Percentiles rank a stretch among this genome's conserved stretches.
phyloP scores from a whole-genome alignment of 306 rosid genomes.

The Cicer judaicum region DNA sequence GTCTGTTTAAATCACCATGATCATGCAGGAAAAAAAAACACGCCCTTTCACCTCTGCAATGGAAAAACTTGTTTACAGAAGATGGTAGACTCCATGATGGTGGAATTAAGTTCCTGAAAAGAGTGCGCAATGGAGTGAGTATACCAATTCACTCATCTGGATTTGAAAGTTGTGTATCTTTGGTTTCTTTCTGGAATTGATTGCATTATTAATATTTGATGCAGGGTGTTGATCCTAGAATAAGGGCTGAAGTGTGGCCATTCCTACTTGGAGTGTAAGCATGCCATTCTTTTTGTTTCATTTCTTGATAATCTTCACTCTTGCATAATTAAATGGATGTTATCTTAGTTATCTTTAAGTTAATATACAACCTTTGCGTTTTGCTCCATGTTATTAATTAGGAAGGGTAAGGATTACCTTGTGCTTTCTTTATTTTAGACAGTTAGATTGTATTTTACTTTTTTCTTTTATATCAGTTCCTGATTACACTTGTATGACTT shows the following conservation, averaged over 20 bases:
- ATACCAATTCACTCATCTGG: slow-evolving; percentile 26
- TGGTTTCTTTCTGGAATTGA: slow-evolving; percentile 41
- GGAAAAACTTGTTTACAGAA: slow-evolving; percentile 76
- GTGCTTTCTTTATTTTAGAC: slow-evolving; percentile 15
- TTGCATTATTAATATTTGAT: slow-evolving; percentile 44
- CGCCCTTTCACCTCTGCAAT: slow-evolving; percentile 75
- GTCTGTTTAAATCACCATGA: slow-evolving; percentile 81
- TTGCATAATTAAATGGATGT: slow-evolving; percentile 28
- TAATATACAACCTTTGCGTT: slow-evolving; percentile 15
- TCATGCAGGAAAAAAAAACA: slow-evolving; percentile 91
- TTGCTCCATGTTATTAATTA: slow-evolving; percentile 24
- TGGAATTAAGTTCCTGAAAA: slow-evolving; percentile 86
- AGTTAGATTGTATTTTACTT: background rate
- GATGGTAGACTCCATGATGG: slow-evolving; percentile 92
- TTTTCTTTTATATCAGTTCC: slow-evolving; percentile 39
- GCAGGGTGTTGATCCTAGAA: slow-evolving; percentile 93
- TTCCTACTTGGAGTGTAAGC: slow-evolving; percentile 99
- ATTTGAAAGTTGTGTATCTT: slow-evolving; percentile 4
- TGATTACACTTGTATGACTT: slow-evolving; percentile 44
- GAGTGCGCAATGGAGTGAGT: slow-evolving; percentile 98
- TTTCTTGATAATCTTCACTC: slow-evolving; percentile 18
- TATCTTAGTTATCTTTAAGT: slow-evolving; percentile 19
- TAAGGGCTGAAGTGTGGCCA: slow-evolving; percentile 97
- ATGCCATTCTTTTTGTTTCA: slow-evolving; percentile 38
- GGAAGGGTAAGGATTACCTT: slow-evolving; percentile 23